Percentiles rank a stretch among this genome's conserved stretches.
phyloP scores from a whole-genome alignment of 257 asterid genomes.

The Linaria vulgaris region DNA sequence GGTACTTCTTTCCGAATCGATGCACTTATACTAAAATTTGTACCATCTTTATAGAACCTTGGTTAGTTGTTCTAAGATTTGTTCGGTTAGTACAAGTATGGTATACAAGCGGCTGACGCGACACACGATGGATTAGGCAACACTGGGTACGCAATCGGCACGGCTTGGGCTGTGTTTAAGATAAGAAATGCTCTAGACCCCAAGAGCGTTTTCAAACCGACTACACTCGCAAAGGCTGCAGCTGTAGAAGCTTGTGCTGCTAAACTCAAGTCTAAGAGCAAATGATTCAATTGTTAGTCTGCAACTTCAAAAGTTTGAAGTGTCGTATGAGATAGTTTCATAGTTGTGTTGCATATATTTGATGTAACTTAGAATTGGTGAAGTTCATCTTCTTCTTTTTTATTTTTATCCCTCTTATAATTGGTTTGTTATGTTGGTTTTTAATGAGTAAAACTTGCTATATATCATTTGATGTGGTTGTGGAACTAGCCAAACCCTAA shows the following conservation, averaged over 20 bases:
- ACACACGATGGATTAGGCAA: conserved; percentile 69
- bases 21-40: too few relatives aligned
- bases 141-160: conserved; percentile 83
- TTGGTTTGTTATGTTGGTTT: too few relatives aligned
- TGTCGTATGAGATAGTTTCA: too few relatives aligned
- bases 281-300: too few relatives aligned
- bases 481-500: too few relatives aligned
- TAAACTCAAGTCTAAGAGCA: conserved; percentile 37
- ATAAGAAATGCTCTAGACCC: conserved; percentile 76
- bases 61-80: not conserved
- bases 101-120: conserved; percentile 68
- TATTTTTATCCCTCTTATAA: too few relatives aligned
- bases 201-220: conserved; percentile 56
- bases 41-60: not conserved
- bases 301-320: too few relatives aligned
- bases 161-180: conserved; percentile 89
- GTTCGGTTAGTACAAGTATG: conserved; percentile 45
- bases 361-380: too few relatives aligned
- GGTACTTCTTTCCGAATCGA: conserved; percentile 29
- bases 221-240: conserved; percentile 61
- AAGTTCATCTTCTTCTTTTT: too few relatives aligned
- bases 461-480: too few relatives aligned
- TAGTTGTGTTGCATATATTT: too few relatives aligned
- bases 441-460: too few relatives aligned
- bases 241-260: conserved; percentile 54